Conservation (phyloP, 2,329 filamentous ascomycete genomes). For the Dactylellina cionopaga region DNA sequence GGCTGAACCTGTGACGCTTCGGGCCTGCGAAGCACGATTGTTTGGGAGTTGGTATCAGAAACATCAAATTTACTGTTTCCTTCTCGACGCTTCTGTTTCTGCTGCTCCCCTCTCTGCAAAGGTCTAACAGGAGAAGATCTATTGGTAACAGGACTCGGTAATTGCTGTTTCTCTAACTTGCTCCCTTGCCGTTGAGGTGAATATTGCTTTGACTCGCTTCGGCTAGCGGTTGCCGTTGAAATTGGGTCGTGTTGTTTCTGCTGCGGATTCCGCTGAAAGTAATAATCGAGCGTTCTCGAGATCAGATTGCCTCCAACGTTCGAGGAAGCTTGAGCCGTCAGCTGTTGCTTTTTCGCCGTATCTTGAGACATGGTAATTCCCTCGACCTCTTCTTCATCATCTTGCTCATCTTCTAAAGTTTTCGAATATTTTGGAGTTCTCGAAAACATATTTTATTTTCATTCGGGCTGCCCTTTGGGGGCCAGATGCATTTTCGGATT, state of each 20-base stretch:
- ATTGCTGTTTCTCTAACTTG: background rate
- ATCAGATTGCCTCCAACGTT: constrained; percentile 1
- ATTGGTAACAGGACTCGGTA: background rate
- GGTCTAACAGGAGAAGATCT: background rate
- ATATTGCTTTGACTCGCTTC: constrained; percentile 1
- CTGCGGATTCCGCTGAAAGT: constrained; percentile 10
- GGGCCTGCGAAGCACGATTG: constrained; percentile 1
- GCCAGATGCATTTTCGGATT: background rate
- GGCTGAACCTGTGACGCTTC: background rate
- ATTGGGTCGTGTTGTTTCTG: constrained; percentile 13
- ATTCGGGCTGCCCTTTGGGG: background rate
- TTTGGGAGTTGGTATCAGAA: background rate
- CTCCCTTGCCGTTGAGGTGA: background rate
- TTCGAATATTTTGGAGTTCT: constrained; percentile 8
- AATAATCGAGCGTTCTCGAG: constrained; percentile 28
- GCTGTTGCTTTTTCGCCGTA: background rate
- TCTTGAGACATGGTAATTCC: constrained; percentile 12
- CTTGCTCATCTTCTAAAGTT: constrained; percentile 7
- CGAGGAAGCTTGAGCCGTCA: background rate
- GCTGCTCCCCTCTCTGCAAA: background rate
- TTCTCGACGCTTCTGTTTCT: background rate
- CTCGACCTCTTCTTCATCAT: constrained; percentile 24
- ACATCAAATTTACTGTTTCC: background rate
- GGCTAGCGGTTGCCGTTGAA: background rate
- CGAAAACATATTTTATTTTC: constrained; percentile 19